phyloP scores from a whole-genome alignment of 257 asterid genomes.

The Ballota nigra region DNA sequence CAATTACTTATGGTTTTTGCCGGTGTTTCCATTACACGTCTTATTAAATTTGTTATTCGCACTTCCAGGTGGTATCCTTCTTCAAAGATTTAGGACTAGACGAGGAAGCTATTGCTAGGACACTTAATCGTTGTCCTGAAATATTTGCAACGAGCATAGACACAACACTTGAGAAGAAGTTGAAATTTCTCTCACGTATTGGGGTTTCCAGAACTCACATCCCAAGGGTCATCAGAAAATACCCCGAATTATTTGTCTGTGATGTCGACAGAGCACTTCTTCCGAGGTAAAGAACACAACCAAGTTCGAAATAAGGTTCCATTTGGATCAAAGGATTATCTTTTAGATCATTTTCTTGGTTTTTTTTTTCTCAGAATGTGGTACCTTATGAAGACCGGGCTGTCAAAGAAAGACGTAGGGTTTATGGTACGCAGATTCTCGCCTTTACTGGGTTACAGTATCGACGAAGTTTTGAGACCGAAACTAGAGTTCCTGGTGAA shows the following conservation, averaged over 20 bases:
- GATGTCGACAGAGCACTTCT: slow-evolving; percentile 71
- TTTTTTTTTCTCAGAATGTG: slow-evolving; percentile 43
- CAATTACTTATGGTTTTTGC: too few relatives aligned
- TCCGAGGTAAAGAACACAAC: slow-evolving; percentile 56
- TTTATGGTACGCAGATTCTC: slow-evolving; percentile 80
- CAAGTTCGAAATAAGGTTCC: not conserved
- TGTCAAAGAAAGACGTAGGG: slow-evolving; percentile 61
- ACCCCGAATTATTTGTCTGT: slow-evolving; percentile 83
- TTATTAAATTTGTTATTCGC: not conserved
- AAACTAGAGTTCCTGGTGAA: slow-evolving; percentile 66
- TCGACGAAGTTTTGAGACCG: slow-evolving; percentile 74
- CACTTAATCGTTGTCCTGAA: slow-evolving; percentile 85
- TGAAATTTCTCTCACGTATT: slow-evolving; percentile 55
- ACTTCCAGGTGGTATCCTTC: slow-evolving; percentile 65
- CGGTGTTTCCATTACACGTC: not conserved
- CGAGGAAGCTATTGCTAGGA: slow-evolving; percentile 58
- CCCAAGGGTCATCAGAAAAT: slow-evolving; percentile 77
- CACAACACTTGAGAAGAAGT: slow-evolving; percentile 67
- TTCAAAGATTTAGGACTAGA: slow-evolving; percentile 72
- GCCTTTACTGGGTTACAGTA: slow-evolving; percentile 85
- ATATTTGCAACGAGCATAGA: slow-evolving; percentile 66
- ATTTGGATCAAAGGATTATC: not conserved
- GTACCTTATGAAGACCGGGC: slow-evolving; percentile 61
- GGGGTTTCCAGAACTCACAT: slow-evolving; percentile 63
- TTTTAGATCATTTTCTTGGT: not conserved